These are phyloP conservation scores for Ophiocytium majus DNA, from an alignment of 352 stramenopile genomes.

Conservation along the genomic window DNA sequence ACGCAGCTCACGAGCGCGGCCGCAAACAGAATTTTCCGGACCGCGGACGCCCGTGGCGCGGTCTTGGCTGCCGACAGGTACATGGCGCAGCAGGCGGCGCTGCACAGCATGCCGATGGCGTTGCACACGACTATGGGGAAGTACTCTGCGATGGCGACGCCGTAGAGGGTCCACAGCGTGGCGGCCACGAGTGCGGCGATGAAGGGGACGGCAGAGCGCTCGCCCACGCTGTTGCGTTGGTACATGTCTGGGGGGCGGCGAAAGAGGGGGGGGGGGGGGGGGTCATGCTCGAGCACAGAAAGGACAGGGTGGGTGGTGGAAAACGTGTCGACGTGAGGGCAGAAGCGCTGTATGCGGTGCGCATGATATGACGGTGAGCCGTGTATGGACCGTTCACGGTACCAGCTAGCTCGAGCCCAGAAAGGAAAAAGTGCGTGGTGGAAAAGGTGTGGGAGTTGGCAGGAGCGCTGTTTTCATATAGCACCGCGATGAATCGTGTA, in stretches of 20 bases:
- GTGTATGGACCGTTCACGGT: neutral
- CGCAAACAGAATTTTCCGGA: neutral
- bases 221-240: neutral
- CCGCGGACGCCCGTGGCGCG: neutral
- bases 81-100: neutral
- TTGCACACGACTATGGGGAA: slow-evolving; percentile 8
- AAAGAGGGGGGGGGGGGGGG: neutral
- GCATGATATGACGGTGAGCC: neutral
- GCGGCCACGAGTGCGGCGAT: neutral
- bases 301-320: neutral
- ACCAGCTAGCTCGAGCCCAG: neutral
- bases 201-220: neutral
- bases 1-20: neutral
- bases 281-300: neutral
- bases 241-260: neutral
- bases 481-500: too few species aligned
- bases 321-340: neutral
- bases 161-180: neutral
- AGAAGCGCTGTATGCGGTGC: neutral
- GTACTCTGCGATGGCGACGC: neutral
- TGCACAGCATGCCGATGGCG: neutral
- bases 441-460: too few species aligned
- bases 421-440: too few species aligned
- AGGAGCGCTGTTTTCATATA: too few species aligned
- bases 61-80: neutral